Evolutionary conservation across 1,284 basidiomycete species (phyloP).

Genomic region (Cutaneotrichosporon daszewskae): DNA sequence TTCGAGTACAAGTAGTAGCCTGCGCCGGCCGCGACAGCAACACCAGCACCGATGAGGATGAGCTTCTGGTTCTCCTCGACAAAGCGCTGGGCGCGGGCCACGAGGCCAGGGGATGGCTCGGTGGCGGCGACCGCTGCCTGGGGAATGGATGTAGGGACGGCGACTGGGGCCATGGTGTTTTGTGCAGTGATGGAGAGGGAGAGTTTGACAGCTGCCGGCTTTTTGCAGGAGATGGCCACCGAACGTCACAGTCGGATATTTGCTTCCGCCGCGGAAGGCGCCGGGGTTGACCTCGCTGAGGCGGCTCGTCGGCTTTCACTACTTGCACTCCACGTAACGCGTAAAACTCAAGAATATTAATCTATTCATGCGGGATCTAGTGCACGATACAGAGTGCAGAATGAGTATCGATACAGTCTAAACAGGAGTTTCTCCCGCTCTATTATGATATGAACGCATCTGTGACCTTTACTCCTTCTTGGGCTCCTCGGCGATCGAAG

Average conservation of each 20-base stretch:
- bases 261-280: neutral
- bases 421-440: too few species aligned
- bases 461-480: neutral
- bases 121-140: conserved; percentile 7
- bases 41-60: conserved; percentile 54
- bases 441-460: too few species aligned
- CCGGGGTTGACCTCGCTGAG: too few species aligned
- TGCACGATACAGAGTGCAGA: too few species aligned
- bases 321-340: too few species aligned
- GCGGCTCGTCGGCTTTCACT: too few species aligned
- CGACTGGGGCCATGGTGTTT: conserved; percentile 19
- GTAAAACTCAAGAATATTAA: too few species aligned
- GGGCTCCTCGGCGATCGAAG: conserved; percentile 1
- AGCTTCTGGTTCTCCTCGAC: conserved; percentile 45
- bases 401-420: too few species aligned
- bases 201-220: neutral
- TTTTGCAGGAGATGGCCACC: neutral
- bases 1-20: conserved; percentile 59
- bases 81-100: conserved; percentile 39
- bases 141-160: conserved; percentile 10
- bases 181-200: neutral
- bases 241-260: neutral
- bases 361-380: too few species aligned
- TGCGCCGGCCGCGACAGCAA: conserved; percentile 67
- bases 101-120: conserved; percentile 21